A percentile compares a stretch with the other conserved stretches of the same genome.
phyloP scores from a whole-genome alignment of 2,329 filamentous ascomycete species.

The Alternaria metachromatica region DNA sequence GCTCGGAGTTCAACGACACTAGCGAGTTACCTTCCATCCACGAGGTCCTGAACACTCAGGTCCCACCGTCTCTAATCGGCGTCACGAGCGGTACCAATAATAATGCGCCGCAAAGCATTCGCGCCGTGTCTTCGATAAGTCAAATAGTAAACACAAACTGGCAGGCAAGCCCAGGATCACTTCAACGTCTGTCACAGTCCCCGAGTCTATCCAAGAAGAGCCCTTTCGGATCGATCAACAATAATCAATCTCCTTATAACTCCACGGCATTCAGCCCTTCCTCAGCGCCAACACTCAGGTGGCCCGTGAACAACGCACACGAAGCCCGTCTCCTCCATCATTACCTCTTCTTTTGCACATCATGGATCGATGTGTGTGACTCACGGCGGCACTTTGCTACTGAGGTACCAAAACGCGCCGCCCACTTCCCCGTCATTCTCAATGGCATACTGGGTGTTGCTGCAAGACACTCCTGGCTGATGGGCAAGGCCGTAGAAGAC shows the following conservation, averaged over 20 bases:
- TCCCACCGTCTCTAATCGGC: slow-evolving; percentile 5
- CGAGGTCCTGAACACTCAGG: slow-evolving; percentile 20
- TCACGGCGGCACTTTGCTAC: slow-evolving; percentile 49
- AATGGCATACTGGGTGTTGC: slow-evolving; percentile 57
- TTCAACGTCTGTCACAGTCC: slow-evolving; percentile 9
- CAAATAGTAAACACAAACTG: slow-evolving; percentile 11
- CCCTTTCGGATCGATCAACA: slow-evolving; percentile 20
- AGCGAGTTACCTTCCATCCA: slow-evolving; percentile 25
- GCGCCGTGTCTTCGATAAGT: slow-evolving; percentile 10
- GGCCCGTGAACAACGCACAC: slow-evolving; percentile 34
- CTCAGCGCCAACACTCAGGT: slow-evolving; percentile 24
- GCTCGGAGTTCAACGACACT: slow-evolving; percentile 14
- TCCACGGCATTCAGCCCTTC: slow-evolving; percentile 34
- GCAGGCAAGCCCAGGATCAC: slow-evolving; percentile 20
- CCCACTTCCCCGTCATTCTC: slow-evolving; percentile 55
- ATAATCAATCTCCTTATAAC: slow-evolving; percentile 32
- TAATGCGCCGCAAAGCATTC: slow-evolving; percentile 1
- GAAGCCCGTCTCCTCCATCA: slow-evolving; percentile 39
- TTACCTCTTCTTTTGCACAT: slow-evolving; percentile 38
- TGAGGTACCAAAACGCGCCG: slow-evolving; percentile 56
- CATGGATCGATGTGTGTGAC: slow-evolving; percentile 40
- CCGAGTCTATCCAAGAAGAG: slow-evolving; percentile 17
- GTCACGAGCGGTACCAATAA: background rate
- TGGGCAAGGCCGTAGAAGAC: slow-evolving; percentile 48
- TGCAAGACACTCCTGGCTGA: slow-evolving; percentile 54